A percentile compares a stretch with the other conserved stretches of the same genome.
Conservation (phyloP, 768 basidiomycete species). For the Lentinula sp. region DNA sequence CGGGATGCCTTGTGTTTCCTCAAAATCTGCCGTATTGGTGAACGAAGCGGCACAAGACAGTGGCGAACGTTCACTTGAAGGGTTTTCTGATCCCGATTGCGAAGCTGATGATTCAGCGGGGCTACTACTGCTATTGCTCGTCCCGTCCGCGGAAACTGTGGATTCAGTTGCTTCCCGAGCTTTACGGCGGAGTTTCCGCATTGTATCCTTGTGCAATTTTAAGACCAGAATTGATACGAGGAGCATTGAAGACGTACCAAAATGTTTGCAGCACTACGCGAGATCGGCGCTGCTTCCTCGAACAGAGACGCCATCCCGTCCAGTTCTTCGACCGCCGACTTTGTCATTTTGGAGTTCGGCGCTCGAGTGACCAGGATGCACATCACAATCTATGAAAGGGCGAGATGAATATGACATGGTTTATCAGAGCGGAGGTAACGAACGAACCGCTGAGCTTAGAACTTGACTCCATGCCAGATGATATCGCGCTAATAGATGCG, state of each 20-base stretch:
- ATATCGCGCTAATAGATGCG: constrained; percentile 37
- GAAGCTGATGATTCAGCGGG: constrained; percentile 2
- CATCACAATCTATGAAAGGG: constrained; percentile 44
- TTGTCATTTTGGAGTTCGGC: constrained; percentile 40
- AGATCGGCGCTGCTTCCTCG: constrained; percentile 36
- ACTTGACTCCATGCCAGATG: constrained; percentile 60
- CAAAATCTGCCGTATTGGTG: constrained; percentile 8
- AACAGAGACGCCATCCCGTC: constrained; percentile 38
- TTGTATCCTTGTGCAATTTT: constrained; percentile 23
- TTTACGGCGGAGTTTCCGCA: constrained; percentile 35
- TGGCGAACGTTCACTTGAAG: background rate
- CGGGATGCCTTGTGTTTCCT: constrained; percentile 13
- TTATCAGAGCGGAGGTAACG: background rate
- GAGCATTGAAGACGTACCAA: constrained; percentile 21
- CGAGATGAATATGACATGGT: background rate
- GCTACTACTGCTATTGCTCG: background rate
- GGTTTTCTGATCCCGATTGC: background rate
- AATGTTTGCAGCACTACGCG: constrained; percentile 38
- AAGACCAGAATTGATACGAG: constrained; percentile 10
- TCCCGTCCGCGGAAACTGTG: constrained; percentile 9
- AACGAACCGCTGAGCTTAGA: constrained; percentile 56
- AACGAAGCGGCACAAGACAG: constrained; percentile 6
- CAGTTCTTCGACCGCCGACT: constrained; percentile 42
- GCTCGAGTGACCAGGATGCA: constrained; percentile 47
- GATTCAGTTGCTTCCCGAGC: constrained; percentile 33